Evolutionary conservation across 768 basidiomycete species (phyloP).

Genomic region (Lentinula edodes): DNA sequence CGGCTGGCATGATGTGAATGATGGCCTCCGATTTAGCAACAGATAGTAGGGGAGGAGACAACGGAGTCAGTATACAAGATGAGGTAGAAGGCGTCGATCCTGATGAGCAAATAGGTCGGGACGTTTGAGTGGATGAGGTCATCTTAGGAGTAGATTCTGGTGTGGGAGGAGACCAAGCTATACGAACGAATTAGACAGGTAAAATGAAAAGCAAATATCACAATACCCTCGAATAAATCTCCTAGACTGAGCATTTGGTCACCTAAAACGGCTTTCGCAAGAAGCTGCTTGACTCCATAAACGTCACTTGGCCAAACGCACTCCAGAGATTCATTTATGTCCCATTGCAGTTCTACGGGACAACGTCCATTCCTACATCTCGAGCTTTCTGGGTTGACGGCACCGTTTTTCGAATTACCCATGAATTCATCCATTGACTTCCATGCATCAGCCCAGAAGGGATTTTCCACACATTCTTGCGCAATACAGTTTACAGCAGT

Average conservation of each 20-base stretch:
- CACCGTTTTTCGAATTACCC: not conserved
- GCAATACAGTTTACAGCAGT: slow-evolving; percentile 59
- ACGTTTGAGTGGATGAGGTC: not conserved
- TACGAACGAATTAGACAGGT: not conserved
- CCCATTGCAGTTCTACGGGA: not conserved
- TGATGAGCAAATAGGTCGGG: not conserved
- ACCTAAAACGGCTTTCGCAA: slow-evolving; percentile 33
- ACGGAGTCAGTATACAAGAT: slow-evolving; percentile 14
- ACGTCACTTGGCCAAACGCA: slow-evolving; percentile 61
- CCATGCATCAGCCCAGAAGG: slow-evolving; percentile 66
- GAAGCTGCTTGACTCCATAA: slow-evolving; percentile 33
- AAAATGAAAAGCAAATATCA: no score
- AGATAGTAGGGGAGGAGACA: slow-evolving; percentile 55
- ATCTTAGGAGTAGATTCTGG: not conserved
- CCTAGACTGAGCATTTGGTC: slow-evolving; percentile 34
- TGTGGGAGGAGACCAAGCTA: not conserved
- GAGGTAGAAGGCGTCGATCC: not conserved
- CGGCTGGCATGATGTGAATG: slow-evolving; percentile 64
- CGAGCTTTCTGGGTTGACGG: not conserved
- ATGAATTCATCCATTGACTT: slow-evolving; percentile 29
- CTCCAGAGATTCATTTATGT: slow-evolving; percentile 10
- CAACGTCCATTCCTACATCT: not conserved
- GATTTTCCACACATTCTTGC: slow-evolving; percentile 69
- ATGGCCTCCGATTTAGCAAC: slow-evolving; percentile 65
- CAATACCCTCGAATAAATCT: slow-evolving; percentile 33